phyloP scores from a whole-genome alignment of 2,329 filamentous ascomycete species.

The Paecilomyces niveus region DNA sequence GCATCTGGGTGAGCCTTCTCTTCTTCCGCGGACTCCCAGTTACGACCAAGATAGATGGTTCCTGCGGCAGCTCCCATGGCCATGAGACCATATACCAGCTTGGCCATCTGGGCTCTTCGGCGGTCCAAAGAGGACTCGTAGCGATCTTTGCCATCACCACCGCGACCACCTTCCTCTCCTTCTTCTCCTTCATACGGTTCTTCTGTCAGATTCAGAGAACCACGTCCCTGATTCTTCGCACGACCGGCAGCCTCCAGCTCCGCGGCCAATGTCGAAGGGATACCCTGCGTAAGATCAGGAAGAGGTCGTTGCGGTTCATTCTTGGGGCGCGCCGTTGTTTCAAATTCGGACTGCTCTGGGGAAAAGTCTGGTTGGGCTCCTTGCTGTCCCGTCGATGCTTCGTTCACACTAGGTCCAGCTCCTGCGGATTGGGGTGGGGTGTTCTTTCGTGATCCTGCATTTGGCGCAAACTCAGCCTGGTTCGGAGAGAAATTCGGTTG shows the following conservation, averaged over 20 bases:
- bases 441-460: slow-evolving; percentile 23
- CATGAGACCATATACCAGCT: slow-evolving; percentile 62
- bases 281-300: slow-evolving; percentile 87
- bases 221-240: slow-evolving; percentile 27
- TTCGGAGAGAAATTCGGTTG: slow-evolving; percentile 24
- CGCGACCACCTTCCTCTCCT: slow-evolving; percentile 45
- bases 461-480: slow-evolving; percentile 32
- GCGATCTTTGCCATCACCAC: slow-evolving; percentile 61
- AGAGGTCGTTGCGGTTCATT: slow-evolving; percentile 56
- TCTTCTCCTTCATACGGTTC: slow-evolving; percentile 40
- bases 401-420: slow-evolving; percentile 16
- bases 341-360: slow-evolving; percentile 27
- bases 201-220: slow-evolving; percentile 47
- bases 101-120: slow-evolving; percentile 67
- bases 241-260: slow-evolving; percentile 52
- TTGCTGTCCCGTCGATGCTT: slow-evolving; percentile 2
- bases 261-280: slow-evolving; percentile 80
- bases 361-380: slow-evolving; percentile 14
- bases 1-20: slow-evolving; percentile 60
- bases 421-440: slow-evolving; percentile 19
- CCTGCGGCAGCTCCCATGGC: slow-evolving; percentile 51
- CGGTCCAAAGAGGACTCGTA: slow-evolving; percentile 90
- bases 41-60: slow-evolving; percentile 71
- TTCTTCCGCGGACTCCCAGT: slow-evolving; percentile 76
- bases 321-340: slow-evolving; percentile 24